Evolutionary conservation across 306 rosid species (phyloP), one percentile per base, ranked within the genome.

Genomic region (Crotalaria pallida): DNA sequence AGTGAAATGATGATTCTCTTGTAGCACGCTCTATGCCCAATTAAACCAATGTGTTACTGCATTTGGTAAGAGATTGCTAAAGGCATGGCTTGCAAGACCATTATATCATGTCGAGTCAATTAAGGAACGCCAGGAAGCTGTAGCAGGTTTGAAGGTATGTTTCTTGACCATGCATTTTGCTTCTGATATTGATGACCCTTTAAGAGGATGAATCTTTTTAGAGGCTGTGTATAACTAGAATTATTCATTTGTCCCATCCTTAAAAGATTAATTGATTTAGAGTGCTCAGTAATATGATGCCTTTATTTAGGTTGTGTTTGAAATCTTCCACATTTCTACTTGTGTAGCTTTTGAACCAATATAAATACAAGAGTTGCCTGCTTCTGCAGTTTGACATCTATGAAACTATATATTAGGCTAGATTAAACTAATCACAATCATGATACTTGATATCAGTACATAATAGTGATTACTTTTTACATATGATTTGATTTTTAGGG

Each of bases 61-160:
- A 29, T 86, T 88, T 87, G 99, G 99, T 66, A 94, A 87, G 84
- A 87, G 99, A 80, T 74, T 94, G 82, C 91, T 94, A 36, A 94
- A 79, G 79, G 70, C 92, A 43, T 94, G 99, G 99, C 92, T 91
- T 84, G 99, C 96, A 19, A 91, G 97, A 57, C 97, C 99, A 73
- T 82, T 91, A 58, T 86, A 75, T 84, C 83, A 79, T 48, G 80
- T 79, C 23, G 95, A 91, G 79, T 72, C 84, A 70, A 88, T 94
- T 45, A 83, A 79, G 84, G 89, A 85, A 61, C 96, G 97, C 70
- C 97, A 94, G 67, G 83, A 86, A 70, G 95, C 99, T 58, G 87
- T 94, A 47, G 86, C 87, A 38, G 76, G 89, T 74, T 73, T 94
- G 48, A 80, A 77, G 97, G 99, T 94, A 69, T 67, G 73, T 77